Evolutionary conservation across 441 rosid species (phyloP).

Genomic region (Corymbia calophylla): DNA sequence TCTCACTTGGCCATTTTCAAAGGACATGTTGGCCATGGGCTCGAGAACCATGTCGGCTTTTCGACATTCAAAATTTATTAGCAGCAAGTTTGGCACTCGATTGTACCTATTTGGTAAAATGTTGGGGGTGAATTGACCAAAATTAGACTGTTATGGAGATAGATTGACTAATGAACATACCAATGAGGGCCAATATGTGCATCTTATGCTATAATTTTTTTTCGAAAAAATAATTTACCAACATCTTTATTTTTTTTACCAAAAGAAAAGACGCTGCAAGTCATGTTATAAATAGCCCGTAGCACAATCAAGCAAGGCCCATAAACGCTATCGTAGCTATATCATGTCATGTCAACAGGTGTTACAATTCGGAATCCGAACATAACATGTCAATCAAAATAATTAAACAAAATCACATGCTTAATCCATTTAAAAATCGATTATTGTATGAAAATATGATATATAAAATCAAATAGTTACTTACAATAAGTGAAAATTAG

Average conservation of each 20-base stretch:
- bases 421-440: not conserved
- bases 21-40: fast-evolving
- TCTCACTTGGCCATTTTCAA: not conserved
- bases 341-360: fast-evolving
- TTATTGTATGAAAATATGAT: not conserved
- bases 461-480: not conserved
- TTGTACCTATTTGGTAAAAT: not conserved
- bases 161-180: not conserved
- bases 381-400: not conserved
- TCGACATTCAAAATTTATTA: fast-evolving
- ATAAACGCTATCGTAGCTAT: fast-evolving
- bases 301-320: fast-evolving
- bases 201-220: not conserved
- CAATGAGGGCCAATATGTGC: too few species aligned
- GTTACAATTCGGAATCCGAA: not conserved
- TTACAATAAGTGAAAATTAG: not conserved
- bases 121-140: not conserved
- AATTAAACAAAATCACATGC: not conserved
- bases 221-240: fast-evolving
- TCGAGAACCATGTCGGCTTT: fast-evolving
- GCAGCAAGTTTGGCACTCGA: fast-evolving
- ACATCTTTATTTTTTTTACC: not conserved
- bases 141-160: not conserved
- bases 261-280: fast-evolving
- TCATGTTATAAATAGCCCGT: not conserved